Conservation (phyloP, 2,329 filamentous ascomycete genomes). For the Exophiala phaeomuriformis region DNA sequence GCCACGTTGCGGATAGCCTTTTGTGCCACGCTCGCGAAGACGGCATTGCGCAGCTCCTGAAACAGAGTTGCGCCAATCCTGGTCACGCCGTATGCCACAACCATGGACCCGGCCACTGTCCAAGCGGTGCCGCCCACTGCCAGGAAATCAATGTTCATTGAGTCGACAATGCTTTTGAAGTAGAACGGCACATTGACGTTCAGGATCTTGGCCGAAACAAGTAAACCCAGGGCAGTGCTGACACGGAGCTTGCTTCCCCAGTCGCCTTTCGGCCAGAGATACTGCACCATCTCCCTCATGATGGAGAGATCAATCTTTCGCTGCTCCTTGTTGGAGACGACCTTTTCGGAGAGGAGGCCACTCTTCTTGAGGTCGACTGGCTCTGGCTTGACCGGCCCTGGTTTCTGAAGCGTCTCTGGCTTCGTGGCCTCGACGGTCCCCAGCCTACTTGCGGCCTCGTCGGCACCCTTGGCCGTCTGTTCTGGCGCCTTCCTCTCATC, state of each 20-base stretch:
- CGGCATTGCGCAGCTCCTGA: constrained; percentile 88
- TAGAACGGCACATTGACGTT: constrained; percentile 99
- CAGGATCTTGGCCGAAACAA: constrained; percentile 85
- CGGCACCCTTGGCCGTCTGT: constrained; percentile 10
- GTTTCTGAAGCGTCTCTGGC: constrained; percentile 22
- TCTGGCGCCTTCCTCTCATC: constrained; percentile 4
- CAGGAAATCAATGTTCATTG: constrained; percentile 94
- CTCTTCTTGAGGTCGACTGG: constrained; percentile 40
- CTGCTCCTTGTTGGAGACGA: constrained; percentile 70
- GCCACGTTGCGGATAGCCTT: constrained; percentile 91
- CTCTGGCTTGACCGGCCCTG: constrained; percentile 20
- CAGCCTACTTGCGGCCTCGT: constrained; percentile 10
- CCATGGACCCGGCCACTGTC: constrained; percentile 84
- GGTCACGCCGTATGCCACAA: constrained; percentile 78
- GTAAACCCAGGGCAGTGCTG: constrained; percentile 69
- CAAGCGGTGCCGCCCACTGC: constrained; percentile 79
- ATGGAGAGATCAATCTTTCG: constrained; percentile 97
- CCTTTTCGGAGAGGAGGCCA: constrained; percentile 58
- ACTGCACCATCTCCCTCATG: constrained; percentile 93
- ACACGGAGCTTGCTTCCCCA: constrained; percentile 77
- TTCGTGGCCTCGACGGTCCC: constrained; percentile 15
- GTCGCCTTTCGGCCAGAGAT: constrained; percentile 91
- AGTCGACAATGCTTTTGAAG: constrained; percentile 96
- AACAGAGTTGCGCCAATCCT: constrained; percentile 83
- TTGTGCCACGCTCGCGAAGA: constrained; percentile 94